These are phyloP conservation scores for Colletotrichum musicola DNA, from an alignment of 2,329 filamentous ascomycete genomes.

Conservation along the genomic window DNA sequence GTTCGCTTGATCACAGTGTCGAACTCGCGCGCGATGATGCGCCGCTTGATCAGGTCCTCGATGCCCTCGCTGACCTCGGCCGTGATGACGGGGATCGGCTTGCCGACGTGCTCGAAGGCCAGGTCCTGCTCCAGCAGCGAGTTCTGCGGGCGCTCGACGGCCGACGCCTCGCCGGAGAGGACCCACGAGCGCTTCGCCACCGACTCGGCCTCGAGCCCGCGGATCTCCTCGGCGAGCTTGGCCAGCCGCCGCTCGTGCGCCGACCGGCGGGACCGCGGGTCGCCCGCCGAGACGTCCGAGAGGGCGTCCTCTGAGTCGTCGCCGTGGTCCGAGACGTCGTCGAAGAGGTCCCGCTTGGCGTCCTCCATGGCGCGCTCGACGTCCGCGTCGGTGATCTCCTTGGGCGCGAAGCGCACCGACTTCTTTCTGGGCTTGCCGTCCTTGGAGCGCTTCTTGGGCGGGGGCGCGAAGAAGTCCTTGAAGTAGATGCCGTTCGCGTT, in stretches of 20 bases:
- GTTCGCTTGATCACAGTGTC: conserved; percentile 89
- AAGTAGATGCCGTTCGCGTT: conserved; percentile 94
- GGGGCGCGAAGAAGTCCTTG: conserved; percentile 92
- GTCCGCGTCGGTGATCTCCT: conserved; percentile 70
- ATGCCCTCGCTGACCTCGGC: conserved; percentile 91
- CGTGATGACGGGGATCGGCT: conserved; percentile 94
- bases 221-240: conserved; percentile 89
- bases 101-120: conserved; percentile 95
- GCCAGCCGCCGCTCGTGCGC: conserved; percentile 89
- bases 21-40: conserved; percentile 90
- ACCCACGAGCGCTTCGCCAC: conserved; percentile 94
- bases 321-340: conserved; percentile 73
- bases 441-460: conserved; percentile 75
- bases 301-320: conserved; percentile 75
- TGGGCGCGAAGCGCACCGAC: conserved; percentile 54
- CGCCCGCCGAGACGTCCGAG: conserved; percentile 75
- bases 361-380: conserved; percentile 87
- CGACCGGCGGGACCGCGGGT: conserved; percentile 81
- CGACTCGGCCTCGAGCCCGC: conserved; percentile 88
- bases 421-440: conserved; percentile 58
- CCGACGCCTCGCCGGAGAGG: conserved; percentile 87
- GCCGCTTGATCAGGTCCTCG: conserved; percentile 92
- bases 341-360: conserved; percentile 91
- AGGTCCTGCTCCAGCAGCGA: conserved; percentile 94
- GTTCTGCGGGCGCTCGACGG: conserved; percentile 85